Percentiles rank a stretch among this genome's conserved stretches.
Conservation (phyloP, 306 rosid species). For the Medicago ruthenica region DNA sequence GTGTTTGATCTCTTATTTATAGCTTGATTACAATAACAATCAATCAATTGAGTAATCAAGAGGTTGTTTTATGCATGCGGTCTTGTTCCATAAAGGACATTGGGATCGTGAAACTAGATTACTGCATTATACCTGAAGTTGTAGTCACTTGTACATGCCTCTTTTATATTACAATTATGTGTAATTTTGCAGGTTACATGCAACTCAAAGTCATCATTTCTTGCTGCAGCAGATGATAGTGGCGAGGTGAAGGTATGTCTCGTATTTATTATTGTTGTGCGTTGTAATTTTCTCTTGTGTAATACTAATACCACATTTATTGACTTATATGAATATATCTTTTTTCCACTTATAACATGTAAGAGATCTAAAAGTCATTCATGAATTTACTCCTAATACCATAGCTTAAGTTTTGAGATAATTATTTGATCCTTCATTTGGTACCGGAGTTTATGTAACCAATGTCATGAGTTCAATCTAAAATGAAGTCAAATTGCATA, state of each 20-base stretch:
- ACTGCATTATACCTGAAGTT: constrained; percentile 22
- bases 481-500: background rate
- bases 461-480: constrained; percentile 7
- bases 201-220: constrained; percentile 76
- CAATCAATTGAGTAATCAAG: background rate
- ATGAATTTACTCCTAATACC: constrained; percentile 1
- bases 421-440: constrained; percentile 16
- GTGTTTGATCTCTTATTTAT: background rate
- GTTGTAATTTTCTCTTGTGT: constrained; percentile 9
- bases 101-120: constrained; percentile 32
- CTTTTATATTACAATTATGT: constrained; percentile 21
- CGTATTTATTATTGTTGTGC: constrained; percentile 22
- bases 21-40: constrained; percentile 8
- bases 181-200: constrained; percentile 70
- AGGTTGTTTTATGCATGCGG: background rate
- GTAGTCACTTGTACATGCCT: constrained; percentile 2
- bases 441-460: background rate
- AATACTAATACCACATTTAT: constrained; percentile 18
- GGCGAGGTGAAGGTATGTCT: constrained; percentile 88
- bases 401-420: constrained; percentile 19
- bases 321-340: constrained; percentile 26
- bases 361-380: constrained; percentile 10
- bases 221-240: constrained; percentile 93
- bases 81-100: constrained; percentile 21
- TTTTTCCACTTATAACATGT: constrained; percentile 22